Percentiles rank a stretch among this genome's conserved stretches.
Evolutionary conservation across 768 basidiomycete genomes (phyloP).

Genomic region (Phaeotremella fagi): DNA sequence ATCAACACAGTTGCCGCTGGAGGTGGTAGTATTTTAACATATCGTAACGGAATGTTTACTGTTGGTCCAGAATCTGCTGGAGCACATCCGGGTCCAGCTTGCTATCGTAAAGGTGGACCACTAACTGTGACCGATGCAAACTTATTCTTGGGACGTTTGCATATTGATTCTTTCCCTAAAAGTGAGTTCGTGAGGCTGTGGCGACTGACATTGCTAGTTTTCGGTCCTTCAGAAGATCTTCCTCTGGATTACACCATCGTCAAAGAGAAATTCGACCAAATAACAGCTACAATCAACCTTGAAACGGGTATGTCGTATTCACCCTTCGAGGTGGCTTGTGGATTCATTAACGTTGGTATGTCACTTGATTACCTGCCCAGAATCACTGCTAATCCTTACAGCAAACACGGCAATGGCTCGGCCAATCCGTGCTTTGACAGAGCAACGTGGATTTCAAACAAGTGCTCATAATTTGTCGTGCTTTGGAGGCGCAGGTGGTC

Average conservation of each 20-base stretch:
- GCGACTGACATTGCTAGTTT: slow-evolving; percentile 52
- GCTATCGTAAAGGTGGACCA: slow-evolving; percentile 87
- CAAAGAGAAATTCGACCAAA: slow-evolving; percentile 58
- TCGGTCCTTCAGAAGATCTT: slow-evolving; percentile 79
- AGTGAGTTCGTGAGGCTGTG: slow-evolving; percentile 59
- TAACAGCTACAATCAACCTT: slow-evolving; percentile 65
- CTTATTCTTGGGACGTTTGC: slow-evolving; percentile 72
- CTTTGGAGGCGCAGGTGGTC: slow-evolving; percentile 65
- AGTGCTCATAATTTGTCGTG: slow-evolving; percentile 56
- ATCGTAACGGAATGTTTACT: slow-evolving; percentile 77
- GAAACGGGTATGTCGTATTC: slow-evolving; percentile 52
- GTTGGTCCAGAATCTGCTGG: slow-evolving; percentile 89
- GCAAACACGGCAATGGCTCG: slow-evolving; percentile 94
- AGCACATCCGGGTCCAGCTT: slow-evolving; percentile 82
- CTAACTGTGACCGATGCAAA: slow-evolving; percentile 89
- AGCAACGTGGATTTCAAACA: slow-evolving; percentile 76
- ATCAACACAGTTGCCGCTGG: slow-evolving; percentile 68
- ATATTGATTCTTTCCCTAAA: slow-evolving; percentile 62
- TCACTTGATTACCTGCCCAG: no score
- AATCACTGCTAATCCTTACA: no score
- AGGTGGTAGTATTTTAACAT: slow-evolving; percentile 79
- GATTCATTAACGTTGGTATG: slow-evolving; percentile 89
- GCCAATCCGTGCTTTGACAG: slow-evolving; percentile 83
- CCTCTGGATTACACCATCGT: slow-evolving; percentile 71
- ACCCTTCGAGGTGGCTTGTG: slow-evolving; percentile 66